Evolutionary conservation across 352 stramenopile genomes (phyloP), one percentile per base, ranked within the genome.

Genomic region (Globisporangium paddicum): DNA sequence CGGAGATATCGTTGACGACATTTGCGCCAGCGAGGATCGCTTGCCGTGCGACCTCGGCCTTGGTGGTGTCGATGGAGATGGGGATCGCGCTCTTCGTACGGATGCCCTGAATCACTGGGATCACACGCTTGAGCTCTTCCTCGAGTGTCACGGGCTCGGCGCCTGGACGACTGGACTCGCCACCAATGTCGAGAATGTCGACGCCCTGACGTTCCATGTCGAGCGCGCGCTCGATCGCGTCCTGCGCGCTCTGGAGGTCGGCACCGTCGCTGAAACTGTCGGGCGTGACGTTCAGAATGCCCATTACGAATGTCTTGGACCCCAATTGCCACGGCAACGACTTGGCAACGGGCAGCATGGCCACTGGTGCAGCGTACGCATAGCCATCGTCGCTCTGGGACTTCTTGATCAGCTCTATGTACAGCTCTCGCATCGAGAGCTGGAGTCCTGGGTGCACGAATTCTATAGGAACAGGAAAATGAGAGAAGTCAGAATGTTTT

Each of bases 251-350:
- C 18, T 61, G 45, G 10, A 86, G 45, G 18, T 87, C 71, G 2
- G 67, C 71, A 3, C 72, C 65, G 38, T 87, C 82, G 73, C 93
- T 98, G 64, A 99, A 99, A 68, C 90, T 98, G 72, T 99, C 97
- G 10, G 97, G 97, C 18, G 97, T 99, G n/a, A 98, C 86, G 75
- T 99, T 99, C 6, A 99, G 60, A 67, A 99, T 98, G 30, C 97
- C 97, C 96, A 99, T 99, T 47, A 99, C 84, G 32, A 82, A 90
- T 5, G 84, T 92, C 55, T 92, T 90, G n/a, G 53, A 63, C 6
- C 71, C 73, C 9, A 92, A 55, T 11, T 58, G 57, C 75, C 75
- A 86, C 7, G 75, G 74, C 0, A 28, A 25, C 1, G 45, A 51
- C 56, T 90, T 88, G 19, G 62, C 23, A 1, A 82, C 71, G 16